Evolutionary conservation across 305 asterid genomes (phyloP).

Genomic region (Fraxinus sp.): DNA sequence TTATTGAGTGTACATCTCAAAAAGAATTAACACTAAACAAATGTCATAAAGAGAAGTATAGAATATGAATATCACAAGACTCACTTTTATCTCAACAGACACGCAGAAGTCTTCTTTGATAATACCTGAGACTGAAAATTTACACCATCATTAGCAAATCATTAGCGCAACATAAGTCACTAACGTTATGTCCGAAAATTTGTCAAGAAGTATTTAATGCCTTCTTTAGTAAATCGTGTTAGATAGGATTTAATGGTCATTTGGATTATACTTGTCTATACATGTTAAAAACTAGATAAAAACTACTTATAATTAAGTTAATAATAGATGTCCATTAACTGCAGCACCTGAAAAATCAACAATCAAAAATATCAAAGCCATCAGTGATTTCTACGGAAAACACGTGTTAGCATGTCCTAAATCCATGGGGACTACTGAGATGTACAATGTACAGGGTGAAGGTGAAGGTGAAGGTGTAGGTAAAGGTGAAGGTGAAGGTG

Average conservation of each 20-base stretch:
- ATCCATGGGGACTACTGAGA: neutral
- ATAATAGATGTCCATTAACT: neutral
- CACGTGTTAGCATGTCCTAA: neutral
- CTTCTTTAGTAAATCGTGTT: neutral
- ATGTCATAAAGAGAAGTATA: constrained; percentile 3
- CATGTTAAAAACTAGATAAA: neutral
- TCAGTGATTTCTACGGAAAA: neutral
- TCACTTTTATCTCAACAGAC: constrained; percentile 88
- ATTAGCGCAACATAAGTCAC: constrained; percentile 13
- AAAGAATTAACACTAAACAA: constrained; percentile 11
- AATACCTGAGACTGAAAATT: constrained; percentile 48
- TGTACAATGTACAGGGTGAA: neutral
- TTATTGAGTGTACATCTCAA: constrained; percentile 18
- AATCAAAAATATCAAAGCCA: neutral
- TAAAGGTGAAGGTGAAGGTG: neutral
- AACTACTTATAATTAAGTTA: neutral
- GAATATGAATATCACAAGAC: constrained; percentile 23
- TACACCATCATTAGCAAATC: constrained; percentile 26
- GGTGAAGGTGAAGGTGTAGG: too few species aligned
- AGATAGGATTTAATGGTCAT: neutral
- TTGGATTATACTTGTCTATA: neutral
- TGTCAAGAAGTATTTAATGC: neutral
- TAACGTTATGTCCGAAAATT: neutral
- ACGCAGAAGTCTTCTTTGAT: constrained; percentile 48
- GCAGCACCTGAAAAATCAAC: neutral